Evolutionary conservation across 805 yeast genomes (phyloP), one percentile per base, ranked within the genome.

Genomic region (Saccharomyces mikatae): DNA sequence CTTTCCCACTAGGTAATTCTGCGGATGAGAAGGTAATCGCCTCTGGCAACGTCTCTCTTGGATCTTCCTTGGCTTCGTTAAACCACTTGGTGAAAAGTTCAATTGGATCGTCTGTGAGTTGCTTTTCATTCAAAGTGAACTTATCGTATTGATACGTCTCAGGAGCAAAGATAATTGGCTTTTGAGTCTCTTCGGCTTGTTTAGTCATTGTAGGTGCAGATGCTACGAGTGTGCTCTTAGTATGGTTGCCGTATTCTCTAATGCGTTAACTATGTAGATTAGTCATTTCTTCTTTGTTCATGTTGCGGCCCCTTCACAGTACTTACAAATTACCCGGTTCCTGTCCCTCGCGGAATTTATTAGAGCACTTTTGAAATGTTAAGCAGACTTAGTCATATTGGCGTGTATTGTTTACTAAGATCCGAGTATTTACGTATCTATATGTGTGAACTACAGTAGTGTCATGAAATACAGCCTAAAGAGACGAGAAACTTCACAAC

Each of bases 1-100:
- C 89, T 56, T 95, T 75, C n/a, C 99, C 99, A 2, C 87, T 79
- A 8, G 97, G 97, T 57, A 91, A 74, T 55, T 81, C 77, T 0
- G 96, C 95, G 2, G 99, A 91, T 8, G 97, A 81, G n/a, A 94
- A 81, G 17, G 84, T 87, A n/a, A 82, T 76, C 1, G 91, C 80
- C 68, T 94, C 99, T 1, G 97, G 96, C 49, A 89, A 73, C 22
- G 76, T 74, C 60, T 87, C 85, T 46, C 71, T 62, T 58, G 76
- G 66, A 36, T 76, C 74, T 3, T 74, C 74, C 51, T 76, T 74
- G 21, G 96, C 96, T 46, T 87, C 89, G 14, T 80, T 74, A 67
- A 88, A 94, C 99, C 99, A 94, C 52, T 72, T 69, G 57, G 83
- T 81, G 74, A 94, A 94, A 69, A 89, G 96, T 9, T 72, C 74